Evolutionary conservation across 768 basidiomycete genomes (phyloP).

Genomic region (Naganishia kalamii): DNA sequence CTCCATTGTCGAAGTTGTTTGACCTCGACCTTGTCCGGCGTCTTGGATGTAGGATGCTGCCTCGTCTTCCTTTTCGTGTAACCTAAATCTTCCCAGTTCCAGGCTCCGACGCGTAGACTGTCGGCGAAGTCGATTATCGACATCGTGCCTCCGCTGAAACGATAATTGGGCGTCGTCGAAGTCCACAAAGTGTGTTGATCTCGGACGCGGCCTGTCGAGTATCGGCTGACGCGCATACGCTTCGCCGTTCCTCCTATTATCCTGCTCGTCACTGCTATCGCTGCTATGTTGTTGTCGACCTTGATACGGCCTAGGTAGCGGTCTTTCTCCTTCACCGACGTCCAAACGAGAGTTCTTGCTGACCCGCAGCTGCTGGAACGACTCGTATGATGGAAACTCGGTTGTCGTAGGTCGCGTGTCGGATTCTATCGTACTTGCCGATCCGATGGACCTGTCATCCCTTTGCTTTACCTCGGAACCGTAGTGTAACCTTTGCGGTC

Average conservation of each 20-base stretch:
- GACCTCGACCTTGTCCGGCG: neutral
- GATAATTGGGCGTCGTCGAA: neutral
- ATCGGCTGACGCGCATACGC: neutral
- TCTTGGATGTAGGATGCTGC: neutral
- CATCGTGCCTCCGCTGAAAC: conserved; percentile 6
- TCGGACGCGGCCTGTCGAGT: neutral
- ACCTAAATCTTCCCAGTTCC: neutral
- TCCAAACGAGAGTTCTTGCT: neutral
- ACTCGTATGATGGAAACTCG: conserved; percentile 9
- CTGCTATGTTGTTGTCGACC: neutral
- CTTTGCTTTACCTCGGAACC: neutral
- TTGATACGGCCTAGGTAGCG: neutral
- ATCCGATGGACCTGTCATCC: neutral
- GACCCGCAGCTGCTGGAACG: neutral
- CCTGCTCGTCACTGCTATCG: conserved; percentile 7
- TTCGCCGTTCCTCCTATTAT: neutral
- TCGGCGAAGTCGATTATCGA: neutral
- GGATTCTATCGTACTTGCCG: neutral
- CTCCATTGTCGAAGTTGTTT: neutral
- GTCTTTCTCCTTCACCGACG: neutral
- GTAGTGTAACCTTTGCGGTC: neutral
- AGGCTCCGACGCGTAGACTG: conserved; percentile 7
- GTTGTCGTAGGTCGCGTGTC: neutral
- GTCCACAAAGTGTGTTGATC: conserved; percentile 10
- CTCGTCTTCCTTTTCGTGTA: conserved; percentile 11